phyloP scores from a whole-genome alignment of 345 rosid species.

The Gossypium ekmanianum region DNA sequence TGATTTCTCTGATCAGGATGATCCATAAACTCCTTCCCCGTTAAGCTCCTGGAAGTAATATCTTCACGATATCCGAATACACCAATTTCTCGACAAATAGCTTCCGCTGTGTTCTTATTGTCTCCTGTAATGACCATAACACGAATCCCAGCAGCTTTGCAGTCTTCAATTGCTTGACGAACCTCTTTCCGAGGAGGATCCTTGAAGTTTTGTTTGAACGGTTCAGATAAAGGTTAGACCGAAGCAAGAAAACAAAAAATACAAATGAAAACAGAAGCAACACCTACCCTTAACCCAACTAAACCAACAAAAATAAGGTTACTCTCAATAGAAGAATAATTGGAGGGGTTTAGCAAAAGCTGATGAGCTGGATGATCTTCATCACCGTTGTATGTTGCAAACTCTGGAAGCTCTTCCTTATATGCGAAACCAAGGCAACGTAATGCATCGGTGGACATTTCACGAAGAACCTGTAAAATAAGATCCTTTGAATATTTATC shows the following conservation, averaged over 20 bases:
- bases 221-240: slow-evolving; percentile 13
- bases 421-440: slow-evolving; percentile 89
- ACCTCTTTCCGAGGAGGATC: slow-evolving; percentile 99
- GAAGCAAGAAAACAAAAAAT: slow-evolving; percentile 5
- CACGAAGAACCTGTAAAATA: slow-evolving; percentile 56
- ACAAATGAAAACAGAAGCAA: slow-evolving; percentile 3
- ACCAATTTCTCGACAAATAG: slow-evolving; percentile 88
- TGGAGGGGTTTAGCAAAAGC: slow-evolving; percentile 68
- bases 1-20: slow-evolving; percentile 45
- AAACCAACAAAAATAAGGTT: slow-evolving; percentile 75
- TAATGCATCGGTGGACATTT: slow-evolving; percentile 76
- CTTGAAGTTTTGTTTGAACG: slow-evolving; percentile 32
- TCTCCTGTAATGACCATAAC: slow-evolving; percentile 98
- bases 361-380: slow-evolving; percentile 91
- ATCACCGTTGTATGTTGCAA: slow-evolving; percentile 71
- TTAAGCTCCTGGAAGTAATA: slow-evolving; percentile 63
- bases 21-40: slow-evolving; percentile 80
- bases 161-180: slow-evolving; percentile 88
- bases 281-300: slow-evolving; percentile 78
- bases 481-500: slow-evolving; percentile 56
- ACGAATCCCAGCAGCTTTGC: slow-evolving; percentile 93
- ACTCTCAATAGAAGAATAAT: slow-evolving; percentile 78
- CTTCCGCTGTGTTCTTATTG: slow-evolving; percentile 93
- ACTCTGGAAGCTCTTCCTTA: slow-evolving; percentile 50
- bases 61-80: slow-evolving; percentile 67